Evolutionary conservation across 1,284 basidiomycete species (phyloP).

Genomic region (Malassezia furfur): DNA sequence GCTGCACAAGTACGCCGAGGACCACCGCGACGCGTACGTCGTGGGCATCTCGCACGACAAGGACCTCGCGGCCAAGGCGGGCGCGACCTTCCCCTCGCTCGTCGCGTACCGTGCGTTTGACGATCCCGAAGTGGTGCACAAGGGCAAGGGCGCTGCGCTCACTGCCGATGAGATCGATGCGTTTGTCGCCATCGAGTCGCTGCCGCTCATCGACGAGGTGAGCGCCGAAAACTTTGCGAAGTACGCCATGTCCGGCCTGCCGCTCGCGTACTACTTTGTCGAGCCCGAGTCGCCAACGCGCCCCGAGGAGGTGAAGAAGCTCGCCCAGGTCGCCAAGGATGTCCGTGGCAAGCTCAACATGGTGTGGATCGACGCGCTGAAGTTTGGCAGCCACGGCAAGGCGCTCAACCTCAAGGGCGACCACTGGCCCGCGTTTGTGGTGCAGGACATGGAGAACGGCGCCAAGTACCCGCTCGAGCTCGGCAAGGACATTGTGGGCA

Average conservation of each 20-base stretch:
- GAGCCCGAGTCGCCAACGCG: constrained; percentile 67
- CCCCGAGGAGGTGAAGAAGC: constrained; percentile 59
- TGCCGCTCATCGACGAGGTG: constrained; percentile 87
- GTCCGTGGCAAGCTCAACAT: constrained; percentile 87
- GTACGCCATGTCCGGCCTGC: constrained; percentile 73
- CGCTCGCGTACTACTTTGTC: constrained; percentile 89
- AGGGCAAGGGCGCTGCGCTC: constrained; percentile 49
- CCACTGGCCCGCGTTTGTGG: constrained; percentile 85
- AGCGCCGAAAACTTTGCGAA: constrained; percentile 82
- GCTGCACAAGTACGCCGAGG: constrained; percentile 71
- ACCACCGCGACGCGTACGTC: constrained; percentile 80
- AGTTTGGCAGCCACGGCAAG: constrained; percentile 87
- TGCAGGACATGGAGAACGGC: constrained; percentile 74
- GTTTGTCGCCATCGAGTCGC: constrained; percentile 69
- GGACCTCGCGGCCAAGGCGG: constrained; percentile 62
- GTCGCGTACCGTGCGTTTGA: constrained; percentile 91
- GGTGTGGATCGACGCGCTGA: constrained; percentile 93
- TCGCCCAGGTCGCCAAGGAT: constrained; percentile 68
- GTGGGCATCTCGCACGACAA: constrained; percentile 63
- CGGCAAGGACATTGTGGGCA: constrained; percentile 55
- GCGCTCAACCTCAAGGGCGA: constrained; percentile 69
- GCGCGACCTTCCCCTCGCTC: constrained; percentile 68
- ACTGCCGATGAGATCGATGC: constrained; percentile 54
- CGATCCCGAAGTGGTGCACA: constrained; percentile 60
- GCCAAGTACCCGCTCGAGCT: constrained; percentile 77